phyloP scores from a whole-genome alignment of 116 monocot species.

The Thalassia testudinum region DNA sequence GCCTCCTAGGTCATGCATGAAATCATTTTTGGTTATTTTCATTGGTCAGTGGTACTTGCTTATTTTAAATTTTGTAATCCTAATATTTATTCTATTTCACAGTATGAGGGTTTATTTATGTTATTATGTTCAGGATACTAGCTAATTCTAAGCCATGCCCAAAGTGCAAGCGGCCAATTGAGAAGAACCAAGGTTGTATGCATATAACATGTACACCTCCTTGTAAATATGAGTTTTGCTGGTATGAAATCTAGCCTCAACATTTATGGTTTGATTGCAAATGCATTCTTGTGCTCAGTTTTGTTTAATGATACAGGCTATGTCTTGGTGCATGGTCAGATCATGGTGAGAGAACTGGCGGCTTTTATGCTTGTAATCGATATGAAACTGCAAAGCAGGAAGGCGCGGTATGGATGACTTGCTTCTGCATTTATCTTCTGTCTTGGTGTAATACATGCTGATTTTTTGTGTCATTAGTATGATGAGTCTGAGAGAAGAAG shows the following conservation, averaged over 20 bases:
- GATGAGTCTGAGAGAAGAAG: slow-evolving; percentile 97
- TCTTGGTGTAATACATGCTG: slow-evolving; percentile 2
- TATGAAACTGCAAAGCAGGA: slow-evolving; percentile 87
- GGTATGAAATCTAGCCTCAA: slow-evolving; percentile 23
- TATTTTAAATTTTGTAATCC: too few species aligned
- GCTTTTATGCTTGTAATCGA: slow-evolving; percentile 95
- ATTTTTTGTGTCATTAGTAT: slow-evolving; percentile 34
- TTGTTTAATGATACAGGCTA: slow-evolving; percentile 27
- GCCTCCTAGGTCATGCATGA: too few species aligned
- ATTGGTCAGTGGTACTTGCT: too few species aligned
- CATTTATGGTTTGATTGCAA: neutral
- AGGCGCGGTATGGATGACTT: slow-evolving; percentile 29
- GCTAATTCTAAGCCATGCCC: slow-evolving; percentile 98
- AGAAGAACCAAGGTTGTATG: slow-evolving; percentile 99
- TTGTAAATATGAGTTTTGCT: slow-evolving; percentile 98
- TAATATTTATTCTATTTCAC: too few species aligned
- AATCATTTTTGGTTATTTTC: too few species aligned
- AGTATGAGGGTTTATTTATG: too few species aligned
- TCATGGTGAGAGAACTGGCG: slow-evolving; percentile 97
- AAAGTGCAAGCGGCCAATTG: slow-evolving; percentile 96
- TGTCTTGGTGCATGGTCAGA: slow-evolving; percentile 91
- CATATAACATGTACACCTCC: slow-evolving; percentile 98
- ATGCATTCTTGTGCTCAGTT: neutral
- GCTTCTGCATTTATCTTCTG: neutral
- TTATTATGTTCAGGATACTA: too few species aligned